Percentiles rank a stretch among this genome's conserved stretches.
phyloP scores from a whole-genome alignment of 2,329 filamentous ascomycete species.

The Calonectria pseudoreteaudii region DNA sequence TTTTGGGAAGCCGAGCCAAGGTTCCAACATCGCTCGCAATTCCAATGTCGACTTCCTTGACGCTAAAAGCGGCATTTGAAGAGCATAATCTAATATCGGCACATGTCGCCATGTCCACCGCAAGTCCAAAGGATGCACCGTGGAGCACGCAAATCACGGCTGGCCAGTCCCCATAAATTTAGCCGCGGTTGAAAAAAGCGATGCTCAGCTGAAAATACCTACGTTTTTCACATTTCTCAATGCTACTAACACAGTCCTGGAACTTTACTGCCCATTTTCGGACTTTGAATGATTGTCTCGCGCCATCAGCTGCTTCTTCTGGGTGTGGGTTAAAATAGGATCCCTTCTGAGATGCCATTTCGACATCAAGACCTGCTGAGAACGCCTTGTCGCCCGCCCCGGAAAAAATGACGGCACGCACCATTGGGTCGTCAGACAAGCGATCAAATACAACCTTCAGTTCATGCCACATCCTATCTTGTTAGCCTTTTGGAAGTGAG shows the following conservation, averaged over 20 bases:
- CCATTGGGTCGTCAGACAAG: slow-evolving; percentile 76
- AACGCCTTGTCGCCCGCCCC: slow-evolving; percentile 86
- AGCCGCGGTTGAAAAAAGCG: background rate
- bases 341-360: slow-evolving; percentile 69
- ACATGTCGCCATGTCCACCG: slow-evolving; percentile 76
- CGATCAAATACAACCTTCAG: slow-evolving; percentile 76
- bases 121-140: slow-evolving; percentile 79
- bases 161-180: slow-evolving; percentile 42
- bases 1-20: slow-evolving; percentile 76
- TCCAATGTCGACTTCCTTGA: slow-evolving; percentile 86
- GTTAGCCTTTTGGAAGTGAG: background rate
- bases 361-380: slow-evolving; percentile 84
- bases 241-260: slow-evolving; percentile 78
- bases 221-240: slow-evolving; percentile 91
- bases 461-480: slow-evolving; percentile 79
- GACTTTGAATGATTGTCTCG: slow-evolving; percentile 70
- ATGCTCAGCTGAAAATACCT: slow-evolving; percentile 47
- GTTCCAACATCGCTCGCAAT: slow-evolving; percentile 83
- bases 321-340: slow-evolving; percentile 47
- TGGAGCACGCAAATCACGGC: slow-evolving; percentile 85
- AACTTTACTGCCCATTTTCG: slow-evolving; percentile 80
- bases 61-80: slow-evolving; percentile 68
- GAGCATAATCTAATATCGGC: slow-evolving; percentile 76
- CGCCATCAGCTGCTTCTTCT: slow-evolving; percentile 61
- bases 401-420: slow-evolving; percentile 81